Evolutionary conservation across 768 basidiomycete species (phyloP), one percentile per base, ranked within the genome.

Genomic region (Paxillus rubicundulus): DNA sequence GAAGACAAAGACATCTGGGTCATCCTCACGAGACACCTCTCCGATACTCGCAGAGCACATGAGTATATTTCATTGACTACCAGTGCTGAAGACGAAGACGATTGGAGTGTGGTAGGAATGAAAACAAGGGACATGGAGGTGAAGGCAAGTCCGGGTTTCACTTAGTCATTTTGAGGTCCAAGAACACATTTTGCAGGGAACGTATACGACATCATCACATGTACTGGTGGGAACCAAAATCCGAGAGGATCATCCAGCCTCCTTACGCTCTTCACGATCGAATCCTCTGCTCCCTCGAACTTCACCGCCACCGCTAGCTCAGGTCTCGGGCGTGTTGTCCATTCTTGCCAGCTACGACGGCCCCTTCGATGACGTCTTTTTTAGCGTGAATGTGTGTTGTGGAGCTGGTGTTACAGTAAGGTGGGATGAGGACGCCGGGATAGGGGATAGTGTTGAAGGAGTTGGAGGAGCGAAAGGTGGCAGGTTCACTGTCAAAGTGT

Each of bases 21-120:
- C 8, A 77, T 94, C 2, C 76, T 98, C 2, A 87, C 86, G 0
- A 81, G 92, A 27, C 95, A 98, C 65, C 65, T 87, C 8, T 65
- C 67, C 1, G 74, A 85, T 55, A 86, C 82, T n/a, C 77, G 72
- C 42, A 74, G 79, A 37, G 77, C 72, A 5, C 71, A 77, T 1
- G 86, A 90, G 54, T 94, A 84, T 63, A 84, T 91, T 44, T 81
- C 89, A 7, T 62, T 94, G 20, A 64, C 56, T 7, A 63, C 70
- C 27, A 50, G 51, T 14, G 46, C 52, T 75, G 73, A 76, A 52
- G 82, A 84, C 49, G 79, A 79, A 36, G 67, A 67, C 17, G 64
- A 68, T 36, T 52, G 57, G 55, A 52, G 54, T 57, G 52, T 54
- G 34, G 45, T 34, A 41, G 54, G 58, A 66, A 68, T 50, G 61